Evolutionary conservation across 1,284 basidiomycete species (phyloP).

Genomic region (Ustilago xerochloae): DNA sequence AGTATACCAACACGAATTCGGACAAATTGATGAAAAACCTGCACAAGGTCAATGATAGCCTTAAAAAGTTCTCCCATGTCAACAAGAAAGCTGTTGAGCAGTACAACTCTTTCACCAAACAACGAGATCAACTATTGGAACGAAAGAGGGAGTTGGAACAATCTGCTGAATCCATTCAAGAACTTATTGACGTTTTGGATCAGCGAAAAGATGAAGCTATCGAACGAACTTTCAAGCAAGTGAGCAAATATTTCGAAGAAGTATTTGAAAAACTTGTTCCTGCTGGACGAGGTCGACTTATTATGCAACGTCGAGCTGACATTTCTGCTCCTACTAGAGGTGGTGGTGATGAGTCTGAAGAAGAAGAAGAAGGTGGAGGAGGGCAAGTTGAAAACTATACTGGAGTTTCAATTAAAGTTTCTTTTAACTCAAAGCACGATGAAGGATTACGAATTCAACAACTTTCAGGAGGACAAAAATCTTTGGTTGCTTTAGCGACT

Average conservation of each 20-base stretch:
- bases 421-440: slow-evolving; percentile 97
- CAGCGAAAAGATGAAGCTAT: slow-evolving; percentile 98
- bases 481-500: slow-evolving; percentile 92
- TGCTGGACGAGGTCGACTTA: slow-evolving; percentile 85
- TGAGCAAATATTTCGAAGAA: slow-evolving; percentile 94
- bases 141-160: slow-evolving; percentile 90
- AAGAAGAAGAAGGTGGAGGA: slow-evolving; percentile 23
- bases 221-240: slow-evolving; percentile 96
- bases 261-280: slow-evolving; percentile 98
- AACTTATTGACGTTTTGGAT: slow-evolving; percentile 94
- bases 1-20: slow-evolving; percentile 82
- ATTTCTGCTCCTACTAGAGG: slow-evolving; percentile 69
- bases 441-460: slow-evolving; percentile 96
- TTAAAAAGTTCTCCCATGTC: slow-evolving; percentile 96
- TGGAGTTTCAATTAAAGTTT: slow-evolving; percentile 96
- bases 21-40: slow-evolving; percentile 91
- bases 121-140: slow-evolving; percentile 87
- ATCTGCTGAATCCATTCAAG: slow-evolving; percentile 87
- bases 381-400: slow-evolving; percentile 87
- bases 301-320: slow-evolving; percentile 89
- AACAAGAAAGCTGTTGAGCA: slow-evolving; percentile 99
- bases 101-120: slow-evolving; percentile 96
- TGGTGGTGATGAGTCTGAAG: slow-evolving; percentile 69
- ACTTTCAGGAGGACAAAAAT: slow-evolving; percentile 96
- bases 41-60: slow-evolving; percentile 86